Evolutionary conservation across 225 moss, liverwort and hornwort genomes (phyloP), one percentile per base, ranked within the genome.

Genomic region (Antitrichia curtipendula): DNA sequence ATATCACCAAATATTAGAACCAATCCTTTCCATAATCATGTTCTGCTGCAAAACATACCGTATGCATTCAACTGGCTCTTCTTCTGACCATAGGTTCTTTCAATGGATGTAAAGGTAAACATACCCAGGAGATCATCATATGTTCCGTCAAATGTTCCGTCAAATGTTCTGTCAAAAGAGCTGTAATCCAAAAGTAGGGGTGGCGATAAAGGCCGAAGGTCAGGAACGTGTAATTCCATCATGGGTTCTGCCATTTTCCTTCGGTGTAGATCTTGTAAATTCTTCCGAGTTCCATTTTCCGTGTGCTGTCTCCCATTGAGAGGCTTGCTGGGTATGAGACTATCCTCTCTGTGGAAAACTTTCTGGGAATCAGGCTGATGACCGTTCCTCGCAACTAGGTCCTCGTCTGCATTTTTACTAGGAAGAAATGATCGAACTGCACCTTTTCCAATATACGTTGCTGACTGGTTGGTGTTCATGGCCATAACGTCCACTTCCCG

Each of bases 81-180:
- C 61, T 61, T 75, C 80, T 89, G 84, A 81, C 76, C 85, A 63
- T 22, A 72, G 72, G 54, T 68, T 57, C 58, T 84, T 34, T 84
- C 41, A 82, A 81, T 41, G 61, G 86, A 86, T 86, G 52, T 49
- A 75, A 90, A 92, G 92, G 84, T 75, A 50, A 77, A 88, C 91
- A 78, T 93, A 94, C 94, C 94, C 90, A 94, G 86, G 45, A 94
- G 92, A 90, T 94, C 94, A 84, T 94, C 94, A 82, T 93, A 94
- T 47, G 94, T 50, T 50, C 89, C 94, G 74, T 91, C 93, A 86
- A 90, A 90, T 31, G 85, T 81, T 85, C 90, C 93, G 82, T 94
- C 94, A 72, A 92, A 94, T 56, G 94, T 91, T 78, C 88, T 91
- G 78, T 93, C 94, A 80, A 94, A 94, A 66, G 92, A 89, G 76